Conservation (phyloP, 1,139 yeast genomes). For the Suhomyces bribrorum region DNA sequence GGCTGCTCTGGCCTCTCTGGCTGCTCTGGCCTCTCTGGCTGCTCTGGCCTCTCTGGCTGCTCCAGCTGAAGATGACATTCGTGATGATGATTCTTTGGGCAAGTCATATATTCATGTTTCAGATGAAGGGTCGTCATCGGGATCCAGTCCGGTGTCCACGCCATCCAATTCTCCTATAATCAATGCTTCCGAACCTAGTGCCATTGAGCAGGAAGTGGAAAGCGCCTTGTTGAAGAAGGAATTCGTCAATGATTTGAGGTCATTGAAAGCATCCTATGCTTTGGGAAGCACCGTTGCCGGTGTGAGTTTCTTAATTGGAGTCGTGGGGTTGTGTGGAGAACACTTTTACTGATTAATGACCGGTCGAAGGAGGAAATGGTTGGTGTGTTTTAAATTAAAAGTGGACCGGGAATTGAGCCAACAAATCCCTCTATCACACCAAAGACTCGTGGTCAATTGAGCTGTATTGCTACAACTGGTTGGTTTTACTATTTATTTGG, state of each 20-base stretch:
- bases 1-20: constrained; percentile 8
- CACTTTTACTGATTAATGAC: constrained; percentile 26
- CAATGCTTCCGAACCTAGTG: constrained; percentile 9
- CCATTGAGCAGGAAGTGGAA: constrained; percentile 46
- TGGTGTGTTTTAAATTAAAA: neutral
- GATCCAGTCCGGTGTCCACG: constrained; percentile 34
- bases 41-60: neutral
- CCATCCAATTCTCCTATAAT: constrained; percentile 35
- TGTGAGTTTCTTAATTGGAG: constrained; percentile 42
- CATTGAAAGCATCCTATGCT: constrained; percentile 32
- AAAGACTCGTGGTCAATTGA: no score
- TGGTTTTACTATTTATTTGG: no score
- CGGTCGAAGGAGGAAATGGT: no score
- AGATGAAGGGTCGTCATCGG: constrained; percentile 34
- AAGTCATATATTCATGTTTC: constrained; percentile 54
- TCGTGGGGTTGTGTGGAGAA: constrained; percentile 55
- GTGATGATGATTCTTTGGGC: constrained; percentile 42
- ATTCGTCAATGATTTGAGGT: constrained; percentile 32
- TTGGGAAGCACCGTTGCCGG: constrained; percentile 44
- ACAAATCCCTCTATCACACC: no score
- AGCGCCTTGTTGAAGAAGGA: constrained; percentile 44
- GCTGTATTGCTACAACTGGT: no score
- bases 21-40: constrained; percentile 3
- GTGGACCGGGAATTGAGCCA: neutral
- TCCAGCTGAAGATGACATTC: constrained; percentile 11